Percentiles rank a stretch among this genome's conserved stretches.
phyloP scores from a whole-genome alignment of 2,329 filamentous ascomycete species.

The Talaromyces amestolkiae region DNA sequence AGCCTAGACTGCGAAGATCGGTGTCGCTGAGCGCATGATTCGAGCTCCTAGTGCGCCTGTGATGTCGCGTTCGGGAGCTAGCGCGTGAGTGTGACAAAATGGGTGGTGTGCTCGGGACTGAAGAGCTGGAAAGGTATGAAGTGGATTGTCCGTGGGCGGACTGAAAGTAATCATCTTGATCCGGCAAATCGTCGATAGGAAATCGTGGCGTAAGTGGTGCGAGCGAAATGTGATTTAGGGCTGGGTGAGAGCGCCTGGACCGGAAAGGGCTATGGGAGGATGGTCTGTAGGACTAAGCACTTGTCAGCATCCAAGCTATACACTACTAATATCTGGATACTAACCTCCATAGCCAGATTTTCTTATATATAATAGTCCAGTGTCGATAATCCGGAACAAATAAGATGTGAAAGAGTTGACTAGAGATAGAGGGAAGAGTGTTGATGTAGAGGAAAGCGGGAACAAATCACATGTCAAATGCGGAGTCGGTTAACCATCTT shows the following conservation, averaged over 20 bases:
- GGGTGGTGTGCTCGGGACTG: conserved; percentile 44
- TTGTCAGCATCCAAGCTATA: neutral
- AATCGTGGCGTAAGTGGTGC: conserved; percentile 58
- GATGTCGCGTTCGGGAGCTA: conserved; percentile 35
- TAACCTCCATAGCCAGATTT: neutral
- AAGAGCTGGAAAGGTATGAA: conserved; percentile 43
- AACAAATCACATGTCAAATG: conserved; percentile 20
- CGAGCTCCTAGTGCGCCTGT: conserved; percentile 35
- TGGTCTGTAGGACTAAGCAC: conserved; percentile 14
- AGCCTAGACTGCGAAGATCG: conserved; percentile 31
- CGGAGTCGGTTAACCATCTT: conserved; percentile 5
- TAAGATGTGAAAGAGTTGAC: neutral
- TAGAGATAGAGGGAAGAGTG: neutral
- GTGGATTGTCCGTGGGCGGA: conserved; percentile 26
- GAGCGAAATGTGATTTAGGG: conserved; percentile 60
- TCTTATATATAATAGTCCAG: neutral
- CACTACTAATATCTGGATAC: neutral
- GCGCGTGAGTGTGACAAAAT: conserved; percentile 44
- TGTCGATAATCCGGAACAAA: neutral
- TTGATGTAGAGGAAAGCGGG: conserved; percentile 1
- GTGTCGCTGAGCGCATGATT: conserved; percentile 37
- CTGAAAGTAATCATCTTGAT: conserved; percentile 35
- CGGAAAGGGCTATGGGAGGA: conserved; percentile 32
- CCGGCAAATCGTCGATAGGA: conserved; percentile 48
- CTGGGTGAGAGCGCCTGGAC: conserved; percentile 57